Evolutionary conservation across 352 stramenopile species (phyloP), one percentile per base, ranked within the genome.

Genomic region (Phytopythium aichiense): DNA sequence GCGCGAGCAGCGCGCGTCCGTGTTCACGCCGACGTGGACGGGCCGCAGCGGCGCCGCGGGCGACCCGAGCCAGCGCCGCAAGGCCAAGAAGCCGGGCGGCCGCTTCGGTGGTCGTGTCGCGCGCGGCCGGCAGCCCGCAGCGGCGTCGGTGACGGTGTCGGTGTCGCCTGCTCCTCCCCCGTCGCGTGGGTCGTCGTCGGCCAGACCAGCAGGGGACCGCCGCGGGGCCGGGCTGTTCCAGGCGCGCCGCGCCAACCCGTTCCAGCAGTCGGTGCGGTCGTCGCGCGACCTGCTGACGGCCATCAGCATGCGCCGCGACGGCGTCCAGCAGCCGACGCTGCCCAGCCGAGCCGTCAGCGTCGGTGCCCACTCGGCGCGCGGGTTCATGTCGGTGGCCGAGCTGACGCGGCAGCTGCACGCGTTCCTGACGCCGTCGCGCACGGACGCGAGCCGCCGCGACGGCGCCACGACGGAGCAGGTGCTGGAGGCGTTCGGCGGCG

Each of bases 381-480:
- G 71, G 33, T 77, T 76, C 66, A 72, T 89, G 53, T 73, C 70
- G 38, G 76, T 70, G 7, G 67, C 74, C 50, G 83, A 92, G 15
- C 84, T 92, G 66, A 72, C 81, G 16, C 82, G 75, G 65, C 75
- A 87, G 43, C 74, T 98, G 56, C 81, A 89, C 62, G 76, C 86
- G 15, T 98, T 96, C 65, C 76, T 98, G 23, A 66, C 68, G 1
- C 33, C 73, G 13, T 72, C 59, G 30, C 5, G 9, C 37, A 60
- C 42, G 7, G 59, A 66, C n/a, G 48, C 56, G 33, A 69, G 73
- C 31, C 60, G 58, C 18, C 60, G 56, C 55, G 62, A 74, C 33
- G 90, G 89, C 7, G 88, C 91, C 23, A 94, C 92, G 43, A 98
- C 92, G 1, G 84, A 96, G 60, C 72, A 95, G 56, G 76, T 98